Evolutionary conservation across 257 asterid species (phyloP), one percentile per base, ranked within the genome.

Genomic region (Plantago ovata): DNA sequence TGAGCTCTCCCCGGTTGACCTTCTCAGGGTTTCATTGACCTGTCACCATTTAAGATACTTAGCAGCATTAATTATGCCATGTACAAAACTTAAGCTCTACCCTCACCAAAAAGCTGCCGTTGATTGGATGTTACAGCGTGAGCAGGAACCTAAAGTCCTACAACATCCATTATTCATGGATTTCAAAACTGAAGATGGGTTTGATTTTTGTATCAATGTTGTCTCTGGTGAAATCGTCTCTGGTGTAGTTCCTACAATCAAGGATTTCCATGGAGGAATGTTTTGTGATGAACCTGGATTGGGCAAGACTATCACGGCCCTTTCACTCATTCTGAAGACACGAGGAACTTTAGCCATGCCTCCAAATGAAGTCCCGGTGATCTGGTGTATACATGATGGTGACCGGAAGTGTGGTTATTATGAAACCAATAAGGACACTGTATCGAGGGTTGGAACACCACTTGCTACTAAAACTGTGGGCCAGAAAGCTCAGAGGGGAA

Each of bases 231-330:
- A 86, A 72, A 78, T 93, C 55, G 63, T 72, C 32, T 58, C 78
- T 15, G 90, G 81, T 28, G 45, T 51, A 48, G 77, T 75, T 65
- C 95, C 96, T 44, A 74, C 71, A 15, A 52, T 81, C 32, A 76
- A 63, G 76, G 99, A 93, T 75, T 84, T 89, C 59, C 87, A 66
- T 50, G 99, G 97, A 64, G 99, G 97, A 52, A 79, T 93, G 95
- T 93, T 93, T 71, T 93, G 99, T 79, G 99, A 89, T 76, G 99
- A 89, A 67, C 97, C 99, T 80, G 97, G 97, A 67, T 71, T 93
- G 67, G 99, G 99, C 64, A 93, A 93, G 82, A 93, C 99, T 60
- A 84, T 93, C 38, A 89, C 99, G 59, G 80, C 95, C 70, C 84
- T 93, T 52, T 89, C 95, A 18, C 89, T 93, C 67, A 74, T 89